A percentile compares a stretch with the other conserved stretches of the same genome.
Conservation (phyloP, 2,329 filamentous ascomycete genomes). For the Microcyclospora pomicola region DNA sequence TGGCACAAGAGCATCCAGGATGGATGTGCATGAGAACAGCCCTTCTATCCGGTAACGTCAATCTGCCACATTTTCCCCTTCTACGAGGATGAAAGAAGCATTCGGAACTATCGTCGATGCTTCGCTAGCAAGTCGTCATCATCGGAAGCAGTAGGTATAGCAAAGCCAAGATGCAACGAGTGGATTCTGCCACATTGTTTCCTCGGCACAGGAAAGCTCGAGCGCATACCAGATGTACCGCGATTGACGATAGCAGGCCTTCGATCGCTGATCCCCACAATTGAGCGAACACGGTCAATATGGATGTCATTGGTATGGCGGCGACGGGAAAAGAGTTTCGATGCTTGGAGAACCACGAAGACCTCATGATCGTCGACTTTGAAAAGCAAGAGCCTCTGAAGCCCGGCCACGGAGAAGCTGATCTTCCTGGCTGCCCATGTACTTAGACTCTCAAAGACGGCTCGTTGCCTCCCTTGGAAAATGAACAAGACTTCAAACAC, state of each 20-base stretch:
- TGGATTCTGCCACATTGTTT: slow-evolving; percentile 23
- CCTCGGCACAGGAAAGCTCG: too few relatives aligned
- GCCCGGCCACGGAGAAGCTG: slow-evolving; percentile 33
- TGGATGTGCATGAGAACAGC: too few relatives aligned
- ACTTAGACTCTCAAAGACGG: slow-evolving; percentile 14
- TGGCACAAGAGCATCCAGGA: too few relatives aligned
- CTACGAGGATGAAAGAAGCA: background rate
- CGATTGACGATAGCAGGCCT: too few relatives aligned
- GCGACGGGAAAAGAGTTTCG: slow-evolving; percentile 43
- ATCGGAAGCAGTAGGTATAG: too few relatives aligned
- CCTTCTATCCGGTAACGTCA: too few relatives aligned
- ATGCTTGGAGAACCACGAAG: slow-evolving; percentile 31
- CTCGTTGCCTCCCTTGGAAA: background rate
- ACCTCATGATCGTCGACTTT: slow-evolving; percentile 35
- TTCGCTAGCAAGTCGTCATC: too few relatives aligned
- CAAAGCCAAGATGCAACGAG: slow-evolving; percentile 8
- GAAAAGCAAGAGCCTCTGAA: slow-evolving; percentile 28
- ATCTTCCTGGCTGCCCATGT: slow-evolving; percentile 27
- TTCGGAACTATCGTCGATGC: too few relatives aligned
- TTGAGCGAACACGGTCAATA: slow-evolving; percentile 33
- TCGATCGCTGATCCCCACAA: slow-evolving; percentile 27
- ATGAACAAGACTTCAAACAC: background rate
- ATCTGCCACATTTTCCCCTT: too few relatives aligned
- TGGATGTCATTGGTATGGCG: slow-evolving; percentile 45
- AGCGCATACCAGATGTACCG: too few relatives aligned